phyloP scores from a whole-genome alignment of 164 flowering plant species.

The Santalum album region DNA sequence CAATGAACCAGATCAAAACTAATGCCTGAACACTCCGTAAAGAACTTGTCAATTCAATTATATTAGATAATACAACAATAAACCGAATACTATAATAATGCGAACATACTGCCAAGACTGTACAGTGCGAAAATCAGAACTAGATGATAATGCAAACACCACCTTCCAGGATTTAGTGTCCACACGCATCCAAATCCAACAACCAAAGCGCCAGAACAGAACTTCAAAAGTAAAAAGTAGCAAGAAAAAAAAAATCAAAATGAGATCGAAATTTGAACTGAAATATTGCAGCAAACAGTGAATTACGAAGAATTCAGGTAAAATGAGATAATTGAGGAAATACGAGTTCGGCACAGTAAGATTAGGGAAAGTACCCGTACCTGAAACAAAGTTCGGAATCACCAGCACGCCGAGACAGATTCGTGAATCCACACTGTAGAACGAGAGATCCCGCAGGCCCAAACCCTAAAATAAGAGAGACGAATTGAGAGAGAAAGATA shows the following conservation, averaged over 20 bases:
- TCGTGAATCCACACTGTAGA: background rate
- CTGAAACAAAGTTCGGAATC: background rate
- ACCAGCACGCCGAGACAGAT: background rate
- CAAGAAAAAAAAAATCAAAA: too few relatives aligned
- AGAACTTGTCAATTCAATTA: too few relatives aligned
- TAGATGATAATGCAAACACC: background rate
- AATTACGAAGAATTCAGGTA: background rate
- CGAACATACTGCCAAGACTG: background rate
- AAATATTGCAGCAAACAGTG: background rate
- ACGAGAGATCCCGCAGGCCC: background rate
- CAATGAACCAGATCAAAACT: too few relatives aligned
- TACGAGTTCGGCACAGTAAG: background rate
- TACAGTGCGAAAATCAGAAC: background rate
- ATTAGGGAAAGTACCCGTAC: background rate
- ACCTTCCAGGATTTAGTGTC: background rate
- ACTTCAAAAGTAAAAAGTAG: too few relatives aligned
- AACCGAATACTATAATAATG: too few relatives aligned
- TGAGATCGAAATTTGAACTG: background rate
- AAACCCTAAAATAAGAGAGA: background rate
- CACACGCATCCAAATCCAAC: background rate
- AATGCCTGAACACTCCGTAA: too few relatives aligned
- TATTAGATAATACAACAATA: too few relatives aligned
- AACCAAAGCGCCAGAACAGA: background rate
- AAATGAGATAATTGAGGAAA: background rate
- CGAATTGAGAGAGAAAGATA: conserved; percentile 1